Evolutionary conservation across 2,329 filamentous ascomycete species (phyloP).

Genomic region (Fusarium scirpi): DNA sequence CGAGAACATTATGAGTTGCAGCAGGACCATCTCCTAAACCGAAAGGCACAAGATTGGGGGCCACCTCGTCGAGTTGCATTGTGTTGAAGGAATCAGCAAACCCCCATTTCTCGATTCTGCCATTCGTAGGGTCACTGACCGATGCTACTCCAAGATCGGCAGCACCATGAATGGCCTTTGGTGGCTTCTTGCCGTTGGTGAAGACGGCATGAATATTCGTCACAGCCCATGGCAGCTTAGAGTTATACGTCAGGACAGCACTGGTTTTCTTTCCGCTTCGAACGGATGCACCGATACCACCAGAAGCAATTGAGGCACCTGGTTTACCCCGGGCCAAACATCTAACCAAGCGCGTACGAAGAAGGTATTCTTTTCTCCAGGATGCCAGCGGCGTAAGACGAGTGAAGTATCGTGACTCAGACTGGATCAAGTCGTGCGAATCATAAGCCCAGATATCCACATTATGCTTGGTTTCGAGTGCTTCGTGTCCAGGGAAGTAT

Average conservation of each 20-base stretch:
- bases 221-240: conserved; percentile 81
- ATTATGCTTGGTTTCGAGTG: conserved; percentile 51
- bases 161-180: conserved; percentile 85
- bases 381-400: conserved; percentile 86
- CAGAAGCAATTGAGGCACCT: conserved; percentile 63
- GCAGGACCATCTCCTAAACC: conserved; percentile 84
- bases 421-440: conserved; percentile 67
- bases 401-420: conserved; percentile 83
- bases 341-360: conserved; percentile 85
- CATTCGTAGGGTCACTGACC: conserved; percentile 81
- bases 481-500: conserved; percentile 82
- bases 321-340: conserved; percentile 87
- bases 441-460: conserved; percentile 59
- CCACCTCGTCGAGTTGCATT: conserved; percentile 81
- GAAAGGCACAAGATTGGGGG: conserved; percentile 78
- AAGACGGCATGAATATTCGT: conserved; percentile 86
- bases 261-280: conserved; percentile 73
- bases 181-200: conserved; percentile 76
- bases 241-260: conserved; percentile 86
- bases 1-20: conserved; percentile 87
- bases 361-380: conserved; percentile 95
- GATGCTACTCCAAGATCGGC: conserved; percentile 83
- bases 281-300: conserved; percentile 64
- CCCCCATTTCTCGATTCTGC: conserved; percentile 85
- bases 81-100: conserved; percentile 80